phyloP scores from a whole-genome alignment of 495 filamentous ascomycete species.

The Wilcoxina mikolae region DNA sequence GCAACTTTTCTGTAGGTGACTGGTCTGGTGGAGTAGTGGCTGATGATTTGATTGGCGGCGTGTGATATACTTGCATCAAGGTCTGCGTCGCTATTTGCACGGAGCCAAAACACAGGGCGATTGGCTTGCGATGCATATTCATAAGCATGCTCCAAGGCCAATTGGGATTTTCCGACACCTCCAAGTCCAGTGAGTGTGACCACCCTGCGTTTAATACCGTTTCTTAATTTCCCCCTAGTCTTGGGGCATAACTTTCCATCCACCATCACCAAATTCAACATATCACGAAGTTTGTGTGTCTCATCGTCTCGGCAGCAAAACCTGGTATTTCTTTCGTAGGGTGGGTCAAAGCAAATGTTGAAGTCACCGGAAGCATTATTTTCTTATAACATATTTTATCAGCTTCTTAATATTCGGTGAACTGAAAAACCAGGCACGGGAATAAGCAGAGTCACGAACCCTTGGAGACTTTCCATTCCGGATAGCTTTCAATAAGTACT shows the following conservation, averaged over 20 bases:
- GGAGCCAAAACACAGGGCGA: constrained; percentile 9
- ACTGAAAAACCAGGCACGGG: no score
- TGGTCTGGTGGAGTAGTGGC: constrained; percentile 8
- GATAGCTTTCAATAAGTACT: background rate
- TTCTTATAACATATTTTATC: no score
- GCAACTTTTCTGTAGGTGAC: constrained; percentile 1
- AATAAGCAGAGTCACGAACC: background rate
- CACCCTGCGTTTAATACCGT: constrained; percentile 3
- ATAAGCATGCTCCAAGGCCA: constrained; percentile 11
- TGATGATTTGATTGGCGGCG: constrained; percentile 9
- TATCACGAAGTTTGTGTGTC: background rate
- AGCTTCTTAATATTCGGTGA: no score
- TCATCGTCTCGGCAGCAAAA: background rate
- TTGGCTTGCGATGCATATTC: constrained; percentile 7
- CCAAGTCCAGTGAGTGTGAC: constrained; percentile 12
- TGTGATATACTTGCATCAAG: constrained; percentile 8
- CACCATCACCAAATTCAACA: background rate
- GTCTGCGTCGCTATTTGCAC: constrained; percentile 9
- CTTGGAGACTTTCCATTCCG: background rate
- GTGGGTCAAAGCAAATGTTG: background rate
- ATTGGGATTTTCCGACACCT: constrained; percentile 14
- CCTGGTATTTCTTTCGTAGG: background rate
- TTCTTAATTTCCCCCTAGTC: background rate
- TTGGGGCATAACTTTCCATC: background rate
- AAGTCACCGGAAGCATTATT: background rate